Conservation (phyloP, 2,329 filamentous ascomycete species). For the Calonectria honghensis region DNA sequence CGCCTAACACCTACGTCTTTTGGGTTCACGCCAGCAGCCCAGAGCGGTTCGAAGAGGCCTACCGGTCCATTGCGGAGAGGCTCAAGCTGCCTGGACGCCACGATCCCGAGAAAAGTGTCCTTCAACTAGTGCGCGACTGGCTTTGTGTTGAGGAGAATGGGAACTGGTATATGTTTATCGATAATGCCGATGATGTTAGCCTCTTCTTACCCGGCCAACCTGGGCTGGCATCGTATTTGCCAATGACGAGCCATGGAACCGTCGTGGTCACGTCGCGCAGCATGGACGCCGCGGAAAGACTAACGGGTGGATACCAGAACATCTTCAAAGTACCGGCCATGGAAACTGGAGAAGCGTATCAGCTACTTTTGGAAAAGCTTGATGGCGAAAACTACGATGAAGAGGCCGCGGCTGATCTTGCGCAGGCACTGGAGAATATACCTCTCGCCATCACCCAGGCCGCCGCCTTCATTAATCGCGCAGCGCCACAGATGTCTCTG, state of each 20-base stretch:
- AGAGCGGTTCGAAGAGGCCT: slow-evolving; percentile 1
- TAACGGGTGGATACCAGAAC: neutral
- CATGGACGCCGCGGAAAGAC: neutral
- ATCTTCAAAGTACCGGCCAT: neutral
- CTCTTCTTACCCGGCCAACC: neutral
- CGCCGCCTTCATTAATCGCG: slow-evolving; percentile 17
- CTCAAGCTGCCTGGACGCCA: neutral
- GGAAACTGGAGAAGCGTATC: neutral
- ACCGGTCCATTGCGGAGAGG: neutral
- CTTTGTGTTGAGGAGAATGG: slow-evolving; percentile 9
- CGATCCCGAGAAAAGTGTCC: neutral
- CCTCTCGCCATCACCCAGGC: slow-evolving; percentile 29
- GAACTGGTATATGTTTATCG: slow-evolving; percentile 26
- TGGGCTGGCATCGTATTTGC: neutral
- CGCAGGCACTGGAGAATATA: neutral
- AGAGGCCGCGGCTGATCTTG: neutral
- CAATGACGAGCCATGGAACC: slow-evolving; percentile 2
- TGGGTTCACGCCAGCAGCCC: neutral
- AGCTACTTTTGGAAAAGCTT: slow-evolving; percentile 13
- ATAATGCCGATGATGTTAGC: slow-evolving; percentile 28
- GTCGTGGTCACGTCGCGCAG: slow-evolving; percentile 14
- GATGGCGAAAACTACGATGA: neutral
- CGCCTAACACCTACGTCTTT: neutral
- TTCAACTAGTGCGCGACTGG: slow-evolving; percentile 24
- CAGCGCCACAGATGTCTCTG: slow-evolving; percentile 44